These are phyloP conservation scores for Rubroshorea leprosula DNA, from an alignment of 345 rosid species.

Conservation along the genomic window DNA sequence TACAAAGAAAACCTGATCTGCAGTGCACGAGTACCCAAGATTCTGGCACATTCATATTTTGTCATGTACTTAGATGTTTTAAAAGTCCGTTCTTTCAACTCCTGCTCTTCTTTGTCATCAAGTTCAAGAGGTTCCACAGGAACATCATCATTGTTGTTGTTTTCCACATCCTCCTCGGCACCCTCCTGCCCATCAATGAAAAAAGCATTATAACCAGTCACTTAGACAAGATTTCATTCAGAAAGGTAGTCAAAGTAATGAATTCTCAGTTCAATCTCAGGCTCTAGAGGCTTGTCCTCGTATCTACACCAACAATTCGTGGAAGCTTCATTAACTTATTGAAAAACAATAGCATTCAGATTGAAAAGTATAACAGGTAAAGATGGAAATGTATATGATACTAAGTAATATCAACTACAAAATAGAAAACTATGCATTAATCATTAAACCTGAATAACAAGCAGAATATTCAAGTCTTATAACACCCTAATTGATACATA, in stretches of 20 bases:
- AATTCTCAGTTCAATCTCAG: conserved; percentile 64
- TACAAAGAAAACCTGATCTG: conserved; percentile 54
- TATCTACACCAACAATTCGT: conserved; percentile 41
- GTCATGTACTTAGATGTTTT: conserved; percentile 79
- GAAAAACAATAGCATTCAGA: not conserved
- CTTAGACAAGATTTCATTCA: not conserved
- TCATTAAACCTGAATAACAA: too few relatives aligned
- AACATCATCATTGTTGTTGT: conserved; percentile 51
- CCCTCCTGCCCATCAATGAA: conserved; percentile 56
- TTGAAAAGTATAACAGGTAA: not conserved
- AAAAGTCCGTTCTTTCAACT: conserved; percentile 34
- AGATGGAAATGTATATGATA: too few relatives aligned
- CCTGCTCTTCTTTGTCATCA: conserved; percentile 51
- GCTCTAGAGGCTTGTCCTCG: conserved; percentile 89
- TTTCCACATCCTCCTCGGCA: conserved; percentile 56
- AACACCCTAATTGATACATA: too few relatives aligned
- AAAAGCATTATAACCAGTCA: conserved; percentile 1
- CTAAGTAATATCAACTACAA: too few relatives aligned
- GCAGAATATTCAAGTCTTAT: too few relatives aligned
- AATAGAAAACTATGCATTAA: too few relatives aligned
- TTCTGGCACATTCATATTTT: conserved; percentile 79
- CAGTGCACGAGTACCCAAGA: conserved; percentile 79
- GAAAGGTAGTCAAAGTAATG: not conserved
- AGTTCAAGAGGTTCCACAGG: conserved; percentile 57
- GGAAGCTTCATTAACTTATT: conserved; percentile 5